A percentile compares a stretch with the other conserved stretches of the same genome.
phyloP scores from a whole-genome alignment of 371 early-diverging fungal species.

The Mortierella sp. region DNA sequence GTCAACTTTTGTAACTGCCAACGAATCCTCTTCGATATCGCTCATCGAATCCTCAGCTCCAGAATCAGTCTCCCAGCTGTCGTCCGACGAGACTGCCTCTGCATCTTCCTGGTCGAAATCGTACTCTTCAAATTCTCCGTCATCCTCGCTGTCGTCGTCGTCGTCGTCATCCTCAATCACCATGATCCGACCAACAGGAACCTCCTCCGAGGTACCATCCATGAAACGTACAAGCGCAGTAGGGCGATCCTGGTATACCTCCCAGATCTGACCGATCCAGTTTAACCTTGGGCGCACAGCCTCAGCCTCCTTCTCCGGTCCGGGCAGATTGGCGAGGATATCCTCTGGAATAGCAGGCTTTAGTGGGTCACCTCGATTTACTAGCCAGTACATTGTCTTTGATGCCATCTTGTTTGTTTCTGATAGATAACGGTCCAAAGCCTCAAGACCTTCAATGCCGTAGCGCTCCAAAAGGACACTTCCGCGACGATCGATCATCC shows the following conservation, averaged over 20 bases:
- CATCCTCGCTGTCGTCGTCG: constrained; percentile 27
- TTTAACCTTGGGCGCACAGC: constrained; percentile 45
- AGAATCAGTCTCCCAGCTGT: constrained; percentile 55
- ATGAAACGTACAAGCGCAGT: constrained; percentile 55
- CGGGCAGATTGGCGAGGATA: constrained; percentile 24
- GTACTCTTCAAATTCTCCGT: constrained; percentile 36
- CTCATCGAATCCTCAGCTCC: constrained; percentile 35
- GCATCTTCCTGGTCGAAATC: constrained; percentile 49
- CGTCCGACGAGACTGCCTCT: constrained; percentile 38
- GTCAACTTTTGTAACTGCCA: background rate
- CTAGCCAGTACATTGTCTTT: constrained; percentile 28
- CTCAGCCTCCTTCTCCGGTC: constrained; percentile 34
- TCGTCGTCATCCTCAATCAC: constrained; percentile 48
- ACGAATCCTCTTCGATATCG: constrained; percentile 18
- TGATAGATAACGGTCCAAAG: constrained; percentile 49
- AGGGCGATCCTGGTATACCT: constrained; percentile 49
- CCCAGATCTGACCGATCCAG: constrained; percentile 61
- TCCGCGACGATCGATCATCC: constrained; percentile 35
- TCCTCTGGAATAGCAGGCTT: constrained; percentile 36
- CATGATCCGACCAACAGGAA: constrained; percentile 56
- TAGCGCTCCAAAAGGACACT: constrained; percentile 31
- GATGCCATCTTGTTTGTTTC: constrained; percentile 46
- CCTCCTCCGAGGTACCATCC: constrained; percentile 43
- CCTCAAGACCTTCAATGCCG: constrained; percentile 53
- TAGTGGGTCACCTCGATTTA: constrained; percentile 34